Evolutionary conservation across 495 filamentous ascomycete genomes (phyloP).

Genomic region (Trypethelium eluteriae): DNA sequence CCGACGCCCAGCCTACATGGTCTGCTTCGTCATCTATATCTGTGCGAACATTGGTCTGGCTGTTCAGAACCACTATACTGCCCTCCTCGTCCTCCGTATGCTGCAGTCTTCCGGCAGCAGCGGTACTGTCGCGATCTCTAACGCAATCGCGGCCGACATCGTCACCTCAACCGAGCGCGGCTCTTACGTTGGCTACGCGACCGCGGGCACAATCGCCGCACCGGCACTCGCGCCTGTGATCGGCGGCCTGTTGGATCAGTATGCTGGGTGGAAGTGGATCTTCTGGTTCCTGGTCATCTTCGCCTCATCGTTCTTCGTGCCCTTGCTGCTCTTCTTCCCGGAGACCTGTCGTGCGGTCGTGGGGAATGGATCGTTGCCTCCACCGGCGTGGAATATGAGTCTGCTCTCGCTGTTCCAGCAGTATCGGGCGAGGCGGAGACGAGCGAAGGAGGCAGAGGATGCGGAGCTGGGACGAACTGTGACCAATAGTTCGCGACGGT

Average conservation of each 20-base stretch:
- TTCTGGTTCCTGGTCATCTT: conserved; percentile 24
- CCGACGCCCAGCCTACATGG: conserved; percentile 41
- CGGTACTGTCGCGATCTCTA: conserved; percentile 38
- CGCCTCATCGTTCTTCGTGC: conserved; percentile 15
- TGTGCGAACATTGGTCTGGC: conserved; percentile 45
- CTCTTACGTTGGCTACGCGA: conserved; percentile 38
- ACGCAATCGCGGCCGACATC: conserved; percentile 40
- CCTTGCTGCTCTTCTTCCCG: conserved; percentile 56
- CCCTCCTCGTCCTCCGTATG: conserved; percentile 44
- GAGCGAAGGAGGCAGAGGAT: conserved; percentile 14
- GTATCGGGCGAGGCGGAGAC: neutral
- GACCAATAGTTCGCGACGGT: neutral
- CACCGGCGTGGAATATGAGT: conserved; percentile 39
- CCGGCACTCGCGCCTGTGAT: conserved; percentile 31
- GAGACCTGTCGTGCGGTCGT: conserved; percentile 65
- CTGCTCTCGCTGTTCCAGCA: conserved; percentile 22
- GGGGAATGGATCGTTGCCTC: conserved; percentile 41
- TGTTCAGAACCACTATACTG: conserved; percentile 38
- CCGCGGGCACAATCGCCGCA: conserved; percentile 24
- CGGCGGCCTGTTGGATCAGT: conserved; percentile 26
- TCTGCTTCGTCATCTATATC: conserved; percentile 41
- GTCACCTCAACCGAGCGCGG: conserved; percentile 41
- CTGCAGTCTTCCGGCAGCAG: conserved; percentile 45
- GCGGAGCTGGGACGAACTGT: conserved; percentile 12
- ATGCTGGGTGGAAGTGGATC: conserved; percentile 21